Evolutionary conservation across 768 basidiomycete genomes (phyloP), one percentile per base, ranked within the genome.

Genomic region (Lactarius trivialis): DNA sequence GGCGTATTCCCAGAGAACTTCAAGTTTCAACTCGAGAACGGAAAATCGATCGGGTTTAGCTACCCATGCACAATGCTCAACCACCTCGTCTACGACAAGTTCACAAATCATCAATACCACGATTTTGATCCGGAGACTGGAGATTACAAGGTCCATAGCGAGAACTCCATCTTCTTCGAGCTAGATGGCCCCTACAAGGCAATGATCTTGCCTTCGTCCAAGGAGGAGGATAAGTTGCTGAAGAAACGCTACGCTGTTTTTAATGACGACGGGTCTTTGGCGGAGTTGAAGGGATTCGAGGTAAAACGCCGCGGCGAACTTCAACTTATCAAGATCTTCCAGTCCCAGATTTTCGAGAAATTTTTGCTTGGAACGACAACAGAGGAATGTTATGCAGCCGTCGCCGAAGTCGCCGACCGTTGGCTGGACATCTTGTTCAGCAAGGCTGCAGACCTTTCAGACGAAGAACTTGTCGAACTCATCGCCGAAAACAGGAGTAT

Each of bases 11-110:
- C 97, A 2, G 97, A 98, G 75, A 92, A 97, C 74, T 98, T 98
- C 85, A 88, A 86, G 73, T 98, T 98, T 81, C 86, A 94, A 71
- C 81, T 98, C 62, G 77, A 79, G 50, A 88, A 82, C 68, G 96
- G 97, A 61, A 98, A 98, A 78, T 77, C 86, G 7, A 85, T 98
- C 66, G 78, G 80, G 7, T 86, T 99, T 69, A 98, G 95, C 21
- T 99, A 98, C 71, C 97, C 97, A 0, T 98, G 97, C 74, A 98
- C 95, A 6, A 99, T 99, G 96, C 84, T 99, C 64, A 99, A 99
- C 71, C 97, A 99, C 71, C 86, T 98, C 65, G 96, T 98, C 45
- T 82, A 98, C 70, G 94, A 88, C 37, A 78, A 88, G 69, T 98
- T 98, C 76, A 99, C 97, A 58, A 98, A 99, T 70, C 84, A 98